Base-by-base conservation (phyloP, 495 filamentous ascomycete species). In the Collariella sp. region DNA sequence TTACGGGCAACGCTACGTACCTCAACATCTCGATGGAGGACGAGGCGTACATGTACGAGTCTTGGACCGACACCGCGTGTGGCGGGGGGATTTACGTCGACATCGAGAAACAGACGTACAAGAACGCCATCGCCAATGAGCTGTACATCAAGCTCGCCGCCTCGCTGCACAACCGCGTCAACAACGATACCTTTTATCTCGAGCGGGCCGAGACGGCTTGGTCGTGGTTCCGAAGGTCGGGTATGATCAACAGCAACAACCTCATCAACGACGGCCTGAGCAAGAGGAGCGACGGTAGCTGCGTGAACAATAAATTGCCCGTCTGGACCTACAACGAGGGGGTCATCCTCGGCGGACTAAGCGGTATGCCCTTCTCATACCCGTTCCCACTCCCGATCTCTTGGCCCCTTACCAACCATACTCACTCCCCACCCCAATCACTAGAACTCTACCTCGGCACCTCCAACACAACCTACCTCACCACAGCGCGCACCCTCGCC, bases 301-400 rank as follows among this genome's bases (percentile, higher is more conserved):
- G 84, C 65, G 62, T 70, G 43, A 86, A 83, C 61, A 87, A 88
- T 59, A 72, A 73, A 1, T 70, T 68, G 18, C 75, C 78, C 3
- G 72, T 78, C 33, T 89, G 78, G 78, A 78, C 82, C 0, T 90
- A 90, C 68, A 89, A 88, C 63, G 85, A 90, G 62, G 86, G 85
- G 19, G 83, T 86, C 23, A 73, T 89, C 22, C 74, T 89, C 13
- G 84, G 84, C 7, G 86, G 75, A 0, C 72, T 87, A 0, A 76
- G 81, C 6, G 83, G 87, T 67, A 69, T 80, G 29, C 11, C 19
- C 42, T 5, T 13, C 26, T 12, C 9, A 2, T 3, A 16, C 12
- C 36, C 10, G 34, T 20, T 35, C 15, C 13, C 5, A 3, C 22
- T n/a, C 31, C 10, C n/a, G n/a, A 15, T 15, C 29, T 15, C 4